Evolutionary conservation across 2,329 filamentous ascomycete species (phyloP).

Genomic region (Cladobotryum protrusum): DNA sequence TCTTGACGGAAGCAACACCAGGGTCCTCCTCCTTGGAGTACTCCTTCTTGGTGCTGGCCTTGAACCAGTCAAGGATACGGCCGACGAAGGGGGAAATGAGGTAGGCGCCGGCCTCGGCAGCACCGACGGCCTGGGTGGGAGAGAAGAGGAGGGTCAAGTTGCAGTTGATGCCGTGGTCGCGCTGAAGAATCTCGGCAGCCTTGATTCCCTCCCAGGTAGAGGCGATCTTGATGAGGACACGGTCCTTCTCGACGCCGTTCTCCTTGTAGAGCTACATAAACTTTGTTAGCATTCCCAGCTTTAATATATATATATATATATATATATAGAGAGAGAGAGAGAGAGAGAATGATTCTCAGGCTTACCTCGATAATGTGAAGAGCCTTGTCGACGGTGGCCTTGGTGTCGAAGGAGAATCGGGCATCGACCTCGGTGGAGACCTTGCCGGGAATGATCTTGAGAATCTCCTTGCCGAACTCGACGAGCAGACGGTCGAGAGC

Average conservation of each 20-base stretch:
- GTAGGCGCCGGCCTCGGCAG: slow-evolving; percentile 90
- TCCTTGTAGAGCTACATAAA: slow-evolving; percentile 78
- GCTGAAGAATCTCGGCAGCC: slow-evolving; percentile 94
- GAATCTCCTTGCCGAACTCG: slow-evolving; percentile 96
- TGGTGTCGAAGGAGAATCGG: slow-evolving; percentile 87
- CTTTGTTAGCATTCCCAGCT: slow-evolving; percentile 13
- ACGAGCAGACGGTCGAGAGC: slow-evolving; percentile 92
- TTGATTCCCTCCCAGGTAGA: slow-evolving; percentile 99
- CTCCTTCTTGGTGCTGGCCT: slow-evolving; percentile 90
- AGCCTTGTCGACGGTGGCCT: slow-evolving; percentile 90
- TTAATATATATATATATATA: background rate
- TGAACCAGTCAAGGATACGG: slow-evolving; percentile 99
- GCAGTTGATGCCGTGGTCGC: slow-evolving; percentile 92
- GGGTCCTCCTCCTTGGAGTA: slow-evolving; percentile 88
- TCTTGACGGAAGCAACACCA: slow-evolving; percentile 87
- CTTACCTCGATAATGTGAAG: slow-evolving; percentile 91
- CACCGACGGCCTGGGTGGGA: slow-evolving; percentile 85
- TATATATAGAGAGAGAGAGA: background rate
- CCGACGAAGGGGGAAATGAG: slow-evolving; percentile 99
- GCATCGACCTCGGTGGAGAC: slow-evolving; percentile 99
- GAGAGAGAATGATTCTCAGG: background rate
- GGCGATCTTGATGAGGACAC: slow-evolving; percentile 96
- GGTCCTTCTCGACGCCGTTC: slow-evolving; percentile 85
- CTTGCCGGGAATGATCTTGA: slow-evolving; percentile 94
- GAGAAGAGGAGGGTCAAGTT: slow-evolving; percentile 99